Evolutionary conservation across 306 rosid genomes (phyloP).

Genomic region (Senna siamea): DNA sequence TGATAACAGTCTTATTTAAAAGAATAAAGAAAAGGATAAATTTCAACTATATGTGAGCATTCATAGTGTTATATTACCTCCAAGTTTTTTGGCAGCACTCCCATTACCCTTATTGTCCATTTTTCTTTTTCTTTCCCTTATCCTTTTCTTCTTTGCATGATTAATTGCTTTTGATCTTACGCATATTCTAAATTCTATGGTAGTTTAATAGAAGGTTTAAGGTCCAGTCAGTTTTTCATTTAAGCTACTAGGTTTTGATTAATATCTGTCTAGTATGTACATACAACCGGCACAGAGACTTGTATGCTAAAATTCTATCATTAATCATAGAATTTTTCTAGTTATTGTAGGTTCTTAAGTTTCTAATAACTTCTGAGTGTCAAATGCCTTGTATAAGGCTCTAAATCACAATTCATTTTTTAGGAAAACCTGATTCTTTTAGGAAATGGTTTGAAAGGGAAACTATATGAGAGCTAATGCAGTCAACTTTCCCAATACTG

Average conservation of each 20-base stretch:
- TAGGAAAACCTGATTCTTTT: background rate
- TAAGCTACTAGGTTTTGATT: background rate
- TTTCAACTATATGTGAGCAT: background rate
- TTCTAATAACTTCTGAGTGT: background rate
- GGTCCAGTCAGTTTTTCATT: background rate
- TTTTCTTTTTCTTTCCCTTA: background rate
- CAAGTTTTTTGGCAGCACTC: background rate
- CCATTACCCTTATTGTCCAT: background rate
- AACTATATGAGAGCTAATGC: background rate
- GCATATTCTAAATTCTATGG: background rate
- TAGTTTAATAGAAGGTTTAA: background rate
- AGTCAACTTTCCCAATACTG: background rate
- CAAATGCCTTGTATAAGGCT: background rate
- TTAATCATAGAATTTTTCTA: background rate
- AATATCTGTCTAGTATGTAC: background rate
- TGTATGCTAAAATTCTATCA: background rate
- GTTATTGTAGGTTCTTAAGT: background rate
- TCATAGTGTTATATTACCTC: slow-evolving; percentile 4
- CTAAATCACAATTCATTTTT: background rate
- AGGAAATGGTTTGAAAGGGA: background rate
- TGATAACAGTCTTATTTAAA: slow-evolving; percentile 5
- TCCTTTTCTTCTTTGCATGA: background rate
- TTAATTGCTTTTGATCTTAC: background rate
- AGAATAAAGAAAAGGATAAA: slow-evolving; percentile 23
- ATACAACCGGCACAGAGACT: background rate